These are phyloP conservation scores for Cryptococcus depauperatus DNA, from an alignment of 1,284 basidiomycete genomes.

Conservation along the genomic window DNA sequence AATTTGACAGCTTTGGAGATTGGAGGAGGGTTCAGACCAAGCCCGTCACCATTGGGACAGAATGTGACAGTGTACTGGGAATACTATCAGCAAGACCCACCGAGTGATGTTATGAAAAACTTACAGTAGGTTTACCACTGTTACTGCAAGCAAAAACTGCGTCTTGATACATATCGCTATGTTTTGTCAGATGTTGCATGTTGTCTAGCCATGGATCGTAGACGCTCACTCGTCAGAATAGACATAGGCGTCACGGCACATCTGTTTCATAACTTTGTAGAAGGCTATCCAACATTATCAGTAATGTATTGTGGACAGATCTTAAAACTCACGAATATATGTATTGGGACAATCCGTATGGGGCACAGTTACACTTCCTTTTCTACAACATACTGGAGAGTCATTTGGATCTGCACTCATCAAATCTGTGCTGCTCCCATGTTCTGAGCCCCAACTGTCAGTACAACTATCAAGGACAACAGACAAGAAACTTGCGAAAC, in stretches of 20 bases:
- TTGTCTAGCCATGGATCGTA: not conserved
- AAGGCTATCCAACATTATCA: constrained; percentile 1
- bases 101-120: not conserved
- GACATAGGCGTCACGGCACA: constrained; percentile 9
- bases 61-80: constrained; percentile 9
- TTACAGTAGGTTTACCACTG: not conserved
- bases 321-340: constrained; percentile 15
- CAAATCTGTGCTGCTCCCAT: constrained; percentile 1
- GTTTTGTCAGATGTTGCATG: not conserved
- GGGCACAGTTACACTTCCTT: constrained; percentile 1
- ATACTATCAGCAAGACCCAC: not conserved
- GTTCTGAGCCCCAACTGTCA: not conserved
- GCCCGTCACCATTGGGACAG: constrained; percentile 7
- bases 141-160: constrained; percentile 1
- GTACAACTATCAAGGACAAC: not conserved
- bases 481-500: constrained; percentile 12
- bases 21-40: constrained; percentile 4
- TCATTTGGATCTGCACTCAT: constrained; percentile 10
- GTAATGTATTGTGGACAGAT: not conserved
- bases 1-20: not conserved
- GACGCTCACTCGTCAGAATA: constrained; percentile 10
- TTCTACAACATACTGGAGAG: constrained; percentile 16
- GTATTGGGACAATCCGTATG: constrained; percentile 11
- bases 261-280: constrained; percentile 7
- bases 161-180: constrained; percentile 6